Base-by-base conservation (phyloP, 2,329 filamentous ascomycete genomes). In the Thielaviopsis cerberus region DNA sequence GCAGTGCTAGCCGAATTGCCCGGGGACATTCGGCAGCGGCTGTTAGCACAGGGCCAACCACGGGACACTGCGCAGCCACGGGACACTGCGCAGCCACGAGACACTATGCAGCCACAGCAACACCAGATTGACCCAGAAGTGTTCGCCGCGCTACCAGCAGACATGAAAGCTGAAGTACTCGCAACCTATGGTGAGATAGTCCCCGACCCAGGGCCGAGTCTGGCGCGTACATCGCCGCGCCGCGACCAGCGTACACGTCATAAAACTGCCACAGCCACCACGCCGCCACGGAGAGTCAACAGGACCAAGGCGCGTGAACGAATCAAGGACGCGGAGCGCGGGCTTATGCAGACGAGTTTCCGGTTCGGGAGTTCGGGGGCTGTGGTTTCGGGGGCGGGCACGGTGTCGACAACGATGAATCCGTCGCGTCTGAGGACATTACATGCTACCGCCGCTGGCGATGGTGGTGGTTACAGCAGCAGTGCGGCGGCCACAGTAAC, bases 61-160 rank as follows among this genome's bases (percentile, higher is more conserved):
- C 54, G 48, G 15, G 13, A 51, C 11, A 34, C n/a, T n/a, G n/a
- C n/a, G n/a, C 51, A 20, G 13, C 24, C 24, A 4, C 59, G 20
- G n/a, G 11, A 55, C 51, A 48, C n/a, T n/a, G n/a, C n/a, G n/a
- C n/a, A n/a, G n/a, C n/a, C n/a, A n/a, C n/a, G n/a, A n/a, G n/a
- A n/a, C n/a, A n/a, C n/a, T n/a, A n/a, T n/a, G n/a, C n/a, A n/a
- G n/a, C n/a, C n/a, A n/a, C n/a, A n/a, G n/a, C n/a, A n/a, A n/a
- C n/a, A n/a, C 0, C 87, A 94, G 64, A 76, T 97, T 22, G 92
- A 98, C 65, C 82, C 82, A 0, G 88, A 91, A 50, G 86, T 89
- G 1, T 84, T 97, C 62, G 79, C 83, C 50, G 87, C 86, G 0
- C 74, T 98, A 0, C 92, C 92, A 0, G 82, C 85, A 41, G 88